phyloP scores from a whole-genome alignment of 2,329 filamentous ascomycete species.

The Paecilomyces dactylethromorphus region DNA sequence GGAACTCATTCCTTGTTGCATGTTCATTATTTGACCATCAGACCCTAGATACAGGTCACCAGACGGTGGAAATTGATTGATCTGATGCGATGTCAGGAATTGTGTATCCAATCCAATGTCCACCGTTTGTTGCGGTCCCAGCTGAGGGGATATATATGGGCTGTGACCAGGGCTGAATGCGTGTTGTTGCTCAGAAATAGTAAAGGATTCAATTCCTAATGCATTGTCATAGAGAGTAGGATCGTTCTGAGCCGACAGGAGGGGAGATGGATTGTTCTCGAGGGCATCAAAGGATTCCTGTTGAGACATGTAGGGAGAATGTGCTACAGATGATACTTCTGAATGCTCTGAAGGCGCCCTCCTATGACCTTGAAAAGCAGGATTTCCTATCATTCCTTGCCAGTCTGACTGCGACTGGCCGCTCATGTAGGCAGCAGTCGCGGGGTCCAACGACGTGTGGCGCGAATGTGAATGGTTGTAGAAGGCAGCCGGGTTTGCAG shows the following conservation, averaged over 20 bases:
- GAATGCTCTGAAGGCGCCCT: slow-evolving; percentile 86
- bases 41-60: slow-evolving; percentile 46
- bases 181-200: slow-evolving; percentile 60
- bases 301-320: slow-evolving; percentile 73
- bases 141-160: slow-evolving; percentile 61
- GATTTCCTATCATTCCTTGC: slow-evolving; percentile 48
- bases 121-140: slow-evolving; percentile 65
- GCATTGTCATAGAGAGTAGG: slow-evolving; percentile 68
- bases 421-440: slow-evolving; percentile 52
- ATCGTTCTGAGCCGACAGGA: slow-evolving; percentile 67
- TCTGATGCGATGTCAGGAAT: slow-evolving; percentile 40
- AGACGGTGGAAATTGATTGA: slow-evolving; percentile 43
- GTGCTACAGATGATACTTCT: slow-evolving; percentile 77
- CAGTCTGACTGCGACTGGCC: slow-evolving; percentile 50
- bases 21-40: slow-evolving; percentile 43
- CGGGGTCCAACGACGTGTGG: slow-evolving; percentile 55
- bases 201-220: slow-evolving; percentile 72
- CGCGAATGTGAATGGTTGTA: slow-evolving; percentile 52
- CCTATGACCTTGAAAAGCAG: slow-evolving; percentile 71
- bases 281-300: slow-evolving; percentile 73
- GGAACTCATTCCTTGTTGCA: slow-evolving; percentile 39
- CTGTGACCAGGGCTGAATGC: slow-evolving; percentile 60
- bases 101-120: slow-evolving; percentile 46
- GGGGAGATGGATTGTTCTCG: slow-evolving; percentile 68
- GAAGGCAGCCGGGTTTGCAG: slow-evolving; percentile 46